These are phyloP conservation scores for Filosporella fistucella DNA, from an alignment of 495 filamentous ascomycete genomes.

Conservation along the genomic window DNA sequence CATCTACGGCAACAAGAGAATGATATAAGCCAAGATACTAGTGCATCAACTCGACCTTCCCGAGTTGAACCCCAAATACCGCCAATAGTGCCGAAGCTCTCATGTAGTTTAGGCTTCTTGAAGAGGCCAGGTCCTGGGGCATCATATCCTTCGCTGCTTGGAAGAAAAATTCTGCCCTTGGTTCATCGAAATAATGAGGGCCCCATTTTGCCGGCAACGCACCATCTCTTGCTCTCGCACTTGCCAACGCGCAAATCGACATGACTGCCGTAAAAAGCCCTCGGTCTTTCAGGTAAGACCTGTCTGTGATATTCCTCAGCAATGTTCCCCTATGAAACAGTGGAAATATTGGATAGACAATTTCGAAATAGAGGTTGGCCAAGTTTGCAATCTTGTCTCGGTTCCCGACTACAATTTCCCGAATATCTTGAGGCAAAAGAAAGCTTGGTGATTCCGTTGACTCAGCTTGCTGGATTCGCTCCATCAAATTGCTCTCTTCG, in stretches of 20 bases:
- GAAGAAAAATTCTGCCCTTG: constrained; percentile 41
- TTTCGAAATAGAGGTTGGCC: constrained; percentile 15
- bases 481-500: constrained; percentile 6
- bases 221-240: constrained; percentile 42
- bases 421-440: no score
- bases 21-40: constrained; percentile 43
- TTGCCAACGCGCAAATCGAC: constrained; percentile 43
- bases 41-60: constrained; percentile 41
- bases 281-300: constrained; percentile 36
- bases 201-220: constrained; percentile 30
- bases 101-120: constrained; percentile 38
- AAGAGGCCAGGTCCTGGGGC: constrained; percentile 31
- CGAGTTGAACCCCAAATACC: constrained; percentile 42
- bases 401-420: constrained; percentile 1
- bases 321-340: constrained; percentile 43
- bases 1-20: constrained; percentile 37
- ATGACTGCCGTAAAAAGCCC: constrained; percentile 43
- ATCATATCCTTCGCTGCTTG: constrained; percentile 38
- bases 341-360: constrained; percentile 33
- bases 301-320: constrained; percentile 28
- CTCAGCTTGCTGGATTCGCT: no score
- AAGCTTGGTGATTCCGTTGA: no score
- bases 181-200: constrained; percentile 26
- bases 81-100: constrained; percentile 41
- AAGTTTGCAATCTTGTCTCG: constrained; percentile 9